Base-by-base conservation (phyloP, 306 rosid species). In the Ceratonia siliqua region DNA sequence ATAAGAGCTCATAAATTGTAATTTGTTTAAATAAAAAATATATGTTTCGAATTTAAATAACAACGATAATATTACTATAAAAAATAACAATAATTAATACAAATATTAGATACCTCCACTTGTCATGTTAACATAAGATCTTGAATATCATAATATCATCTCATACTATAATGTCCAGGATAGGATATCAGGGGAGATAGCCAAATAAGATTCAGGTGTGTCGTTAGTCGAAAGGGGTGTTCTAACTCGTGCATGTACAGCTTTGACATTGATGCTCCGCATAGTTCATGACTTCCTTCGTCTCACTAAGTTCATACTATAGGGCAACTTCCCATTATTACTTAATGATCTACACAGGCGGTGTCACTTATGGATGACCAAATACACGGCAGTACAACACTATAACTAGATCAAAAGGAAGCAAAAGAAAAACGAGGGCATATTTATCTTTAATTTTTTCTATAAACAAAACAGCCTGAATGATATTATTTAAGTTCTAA, bases 201-300 rank as follows among this genome's bases (percentile, higher is more conserved):
- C n/a, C 20, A 43, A 28, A 49, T 54, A 54, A 11, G 17, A 49
- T 27, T 48, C 9, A 48, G 22, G 25, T 52, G 2, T 8, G 59
- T 53, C 59, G 22, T 13, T 5, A 57, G 38, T 57, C 1, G 24
- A 28, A 58, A 56, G 20, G 20, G 8, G 13, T 15, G 42, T 6
- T 32, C 66, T 59, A 35, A 59, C 25, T 28, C n/a, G 0, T 15
- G 65, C 39, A 32, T 59, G 45, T n/a, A 59, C 24, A 8, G 25
- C 43, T 32, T 59, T 15, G 25, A 15, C 13, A 17, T 11, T 9
- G 1, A 10, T 24, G 1, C 17, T 59, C 4, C 9, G 12, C 12
- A n/a, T 18, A 62, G 65, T 56, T 70, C 27, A 55, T 36, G n/a
- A n/a, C n/a, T n/a, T n/a, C n/a, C n/a, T n/a, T 70, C 58, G 56